Evolutionary conservation across 2,329 filamentous ascomycete genomes (phyloP).

Genomic region (Alternaria triticimaculans): DNA sequence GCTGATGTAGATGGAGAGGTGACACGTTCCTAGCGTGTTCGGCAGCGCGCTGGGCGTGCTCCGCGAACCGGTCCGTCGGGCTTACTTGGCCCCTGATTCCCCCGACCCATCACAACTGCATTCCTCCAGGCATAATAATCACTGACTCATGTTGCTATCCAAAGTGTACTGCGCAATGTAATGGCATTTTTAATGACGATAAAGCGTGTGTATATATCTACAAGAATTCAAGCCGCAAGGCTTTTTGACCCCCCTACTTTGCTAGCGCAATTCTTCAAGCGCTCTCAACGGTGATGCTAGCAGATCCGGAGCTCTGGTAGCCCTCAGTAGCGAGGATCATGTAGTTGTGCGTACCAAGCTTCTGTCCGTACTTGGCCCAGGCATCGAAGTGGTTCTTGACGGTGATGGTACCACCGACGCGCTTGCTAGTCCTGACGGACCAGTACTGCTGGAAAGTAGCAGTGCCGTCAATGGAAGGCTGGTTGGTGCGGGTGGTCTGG

Average conservation of each 20-base stretch:
- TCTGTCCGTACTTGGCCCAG: slow-evolving; percentile 59
- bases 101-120: background rate
- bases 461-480: slow-evolving; percentile 62
- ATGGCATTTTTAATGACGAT: background rate
- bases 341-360: slow-evolving; percentile 59
- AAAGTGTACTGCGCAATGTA: background rate
- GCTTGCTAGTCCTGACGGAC: slow-evolving; percentile 59
- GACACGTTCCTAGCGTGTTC: background rate
- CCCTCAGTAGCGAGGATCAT: slow-evolving; percentile 64
- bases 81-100: background rate
- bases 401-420: slow-evolving; percentile 59
- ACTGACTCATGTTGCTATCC: background rate
- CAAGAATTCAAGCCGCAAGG: background rate
- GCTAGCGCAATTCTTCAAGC: background rate
- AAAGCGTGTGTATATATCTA: background rate
- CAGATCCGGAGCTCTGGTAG: slow-evolving; percentile 58
- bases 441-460: slow-evolving; percentile 63
- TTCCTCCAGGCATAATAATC: background rate
- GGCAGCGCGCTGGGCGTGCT: background rate
- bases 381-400: slow-evolving; percentile 60
- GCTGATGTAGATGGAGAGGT: background rate
- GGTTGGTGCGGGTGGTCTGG: slow-evolving; percentile 57
- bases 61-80: background rate
- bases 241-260: background rate
- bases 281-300: slow-evolving; percentile 55